Evolutionary conservation across 2,329 filamentous ascomycete species (phyloP).

Genomic region (Aspergillus sp.): DNA sequence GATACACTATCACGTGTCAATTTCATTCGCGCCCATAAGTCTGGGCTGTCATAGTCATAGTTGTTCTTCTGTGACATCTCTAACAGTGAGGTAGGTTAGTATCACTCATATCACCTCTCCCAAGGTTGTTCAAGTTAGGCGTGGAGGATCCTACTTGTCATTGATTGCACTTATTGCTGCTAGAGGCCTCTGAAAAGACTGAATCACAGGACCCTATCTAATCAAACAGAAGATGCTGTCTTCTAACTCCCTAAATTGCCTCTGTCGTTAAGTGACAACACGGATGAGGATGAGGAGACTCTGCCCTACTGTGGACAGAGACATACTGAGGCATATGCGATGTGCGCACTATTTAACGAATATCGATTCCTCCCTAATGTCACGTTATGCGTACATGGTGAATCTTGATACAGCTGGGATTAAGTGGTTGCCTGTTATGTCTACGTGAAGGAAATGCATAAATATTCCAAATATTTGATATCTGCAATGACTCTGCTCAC

Average conservation of each 20-base stretch:
- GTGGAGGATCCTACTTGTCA: not conserved
- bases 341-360: not conserved
- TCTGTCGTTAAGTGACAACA: not conserved
- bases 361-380: not conserved
- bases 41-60: conserved; percentile 2
- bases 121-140: not conserved
- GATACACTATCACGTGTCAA: conserved; percentile 6
- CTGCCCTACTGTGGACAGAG: not conserved
- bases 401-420: not conserved
- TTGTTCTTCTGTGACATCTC: not conserved
- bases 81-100: not conserved
- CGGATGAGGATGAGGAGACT: not conserved
- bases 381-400: not conserved
- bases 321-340: not conserved
- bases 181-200: not conserved
- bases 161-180: not conserved
- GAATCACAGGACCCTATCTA: not conserved
- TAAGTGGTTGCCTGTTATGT: not conserved
- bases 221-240: not conserved
- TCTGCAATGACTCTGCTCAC: not conserved
- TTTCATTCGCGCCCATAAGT: not conserved
- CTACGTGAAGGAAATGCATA: not conserved
- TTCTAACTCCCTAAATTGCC: too few species aligned
- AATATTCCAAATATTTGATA: not conserved
- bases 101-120: not conserved